phyloP scores from a whole-genome alignment of 2,329 filamentous ascomycete genomes.

The Diaporthe capsici region DNA sequence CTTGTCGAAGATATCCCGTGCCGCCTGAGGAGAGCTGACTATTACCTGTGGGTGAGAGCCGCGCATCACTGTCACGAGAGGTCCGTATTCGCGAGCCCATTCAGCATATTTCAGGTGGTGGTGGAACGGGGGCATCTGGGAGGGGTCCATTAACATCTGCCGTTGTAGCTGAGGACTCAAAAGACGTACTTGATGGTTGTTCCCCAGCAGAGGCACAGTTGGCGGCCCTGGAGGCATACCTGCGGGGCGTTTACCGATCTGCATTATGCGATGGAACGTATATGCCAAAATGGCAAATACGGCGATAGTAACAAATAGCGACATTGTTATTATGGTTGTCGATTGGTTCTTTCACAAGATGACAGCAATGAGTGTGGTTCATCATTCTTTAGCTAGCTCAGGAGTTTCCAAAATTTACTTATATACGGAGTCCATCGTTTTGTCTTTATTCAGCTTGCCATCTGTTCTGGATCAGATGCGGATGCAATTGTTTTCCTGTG shows the following conservation, averaged over 20 bases:
- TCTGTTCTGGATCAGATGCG: background rate
- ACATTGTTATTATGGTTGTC: background rate
- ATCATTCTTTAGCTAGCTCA: background rate
- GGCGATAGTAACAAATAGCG: background rate
- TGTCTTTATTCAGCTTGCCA: background rate
- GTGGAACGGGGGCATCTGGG: slow-evolving; percentile 2
- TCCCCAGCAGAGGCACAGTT: background rate
- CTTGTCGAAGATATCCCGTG: slow-evolving; percentile 15
- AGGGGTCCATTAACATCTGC: background rate
- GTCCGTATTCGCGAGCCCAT: slow-evolving; percentile 1
- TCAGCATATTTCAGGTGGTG: slow-evolving; percentile 1
- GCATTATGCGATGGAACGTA: background rate
- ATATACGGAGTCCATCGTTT: background rate
- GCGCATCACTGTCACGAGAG: slow-evolving; percentile 9
- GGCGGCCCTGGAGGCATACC: slow-evolving; percentile 4
- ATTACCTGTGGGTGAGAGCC: background rate
- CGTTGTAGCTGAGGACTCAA: background rate
- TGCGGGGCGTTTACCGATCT: background rate
- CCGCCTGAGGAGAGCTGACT: background rate
- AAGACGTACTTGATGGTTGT: background rate
- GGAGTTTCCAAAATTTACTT: background rate
- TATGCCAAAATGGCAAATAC: background rate
- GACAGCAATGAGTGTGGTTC: too few species aligned
- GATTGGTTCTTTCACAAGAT: background rate
- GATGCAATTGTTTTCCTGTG: background rate